phyloP scores from a whole-genome alignment of 257 asterid species.

The Solanum tacnaense region DNA sequence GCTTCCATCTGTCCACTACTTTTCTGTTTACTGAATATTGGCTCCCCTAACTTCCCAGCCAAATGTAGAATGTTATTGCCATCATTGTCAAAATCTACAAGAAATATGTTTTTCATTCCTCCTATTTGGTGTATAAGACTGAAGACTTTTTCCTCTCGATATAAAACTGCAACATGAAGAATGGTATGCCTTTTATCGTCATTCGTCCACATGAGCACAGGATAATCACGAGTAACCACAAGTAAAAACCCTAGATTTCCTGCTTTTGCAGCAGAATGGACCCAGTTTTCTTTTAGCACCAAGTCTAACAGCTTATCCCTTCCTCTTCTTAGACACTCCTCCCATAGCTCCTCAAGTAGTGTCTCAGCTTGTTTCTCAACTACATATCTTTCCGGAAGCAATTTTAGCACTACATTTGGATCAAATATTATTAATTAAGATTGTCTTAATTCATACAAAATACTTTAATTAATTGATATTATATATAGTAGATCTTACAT shows the following conservation, averaged over 20 bases:
- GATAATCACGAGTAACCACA: not conserved
- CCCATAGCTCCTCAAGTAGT: too few species aligned
- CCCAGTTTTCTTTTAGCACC: too few species aligned
- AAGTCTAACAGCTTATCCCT: too few species aligned
- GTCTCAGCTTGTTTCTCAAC: too few species aligned
- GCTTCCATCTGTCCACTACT: too few species aligned
- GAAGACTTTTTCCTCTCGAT: not conserved
- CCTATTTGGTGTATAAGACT: not conserved
- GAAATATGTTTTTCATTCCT: not conserved
- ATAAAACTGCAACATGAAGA: not conserved
- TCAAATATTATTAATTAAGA: too few species aligned
- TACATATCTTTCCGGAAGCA: too few species aligned
- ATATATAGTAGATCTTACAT: not conserved
- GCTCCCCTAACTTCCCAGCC: not conserved
- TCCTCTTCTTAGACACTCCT: too few species aligned
- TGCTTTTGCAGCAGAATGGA: not conserved
- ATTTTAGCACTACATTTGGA: too few species aligned
- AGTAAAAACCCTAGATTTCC: not conserved
- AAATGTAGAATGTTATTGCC: not conserved
- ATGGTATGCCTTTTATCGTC: not conserved
- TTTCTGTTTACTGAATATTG: not conserved
- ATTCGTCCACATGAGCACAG: accelerated
- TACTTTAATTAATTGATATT: too few species aligned
- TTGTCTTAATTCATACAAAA: too few species aligned
- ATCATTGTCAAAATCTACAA: too few species aligned